phyloP scores from a whole-genome alignment of 2,329 filamentous ascomycete species.

The Ramularia collo-cygni region DNA sequence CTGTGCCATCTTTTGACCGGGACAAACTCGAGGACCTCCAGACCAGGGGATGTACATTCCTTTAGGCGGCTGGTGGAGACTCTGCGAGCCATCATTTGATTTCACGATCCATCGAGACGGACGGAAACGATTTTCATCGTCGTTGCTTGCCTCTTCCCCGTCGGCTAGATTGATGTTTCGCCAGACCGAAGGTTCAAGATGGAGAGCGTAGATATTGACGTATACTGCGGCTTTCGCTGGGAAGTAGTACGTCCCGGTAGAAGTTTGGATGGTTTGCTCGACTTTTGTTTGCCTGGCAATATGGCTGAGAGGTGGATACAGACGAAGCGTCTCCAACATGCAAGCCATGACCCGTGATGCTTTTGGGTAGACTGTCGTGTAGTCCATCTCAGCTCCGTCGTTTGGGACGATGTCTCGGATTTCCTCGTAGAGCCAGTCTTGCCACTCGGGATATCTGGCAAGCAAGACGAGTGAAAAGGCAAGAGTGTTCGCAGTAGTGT shows the following conservation, averaged over 20 bases:
- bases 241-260: constrained; percentile 26
- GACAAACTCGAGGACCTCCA: constrained; percentile 44
- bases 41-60: constrained; percentile 45
- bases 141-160: constrained; percentile 2
- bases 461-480: constrained; percentile 44
- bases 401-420: constrained; percentile 33
- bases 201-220: constrained; percentile 31
- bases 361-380: constrained; percentile 39
- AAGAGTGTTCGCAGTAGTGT: constrained; percentile 46
- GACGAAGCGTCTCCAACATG: constrained; percentile 45
- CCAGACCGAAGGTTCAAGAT: constrained; percentile 20
- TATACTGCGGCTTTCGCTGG: constrained; percentile 31
- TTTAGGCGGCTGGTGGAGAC: constrained; percentile 31
- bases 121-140: constrained; percentile 32
- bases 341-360: constrained; percentile 41
- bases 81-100: constrained; percentile 3
- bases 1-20: constrained; percentile 50
- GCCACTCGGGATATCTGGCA: constrained; percentile 41
- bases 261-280: constrained; percentile 28
- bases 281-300: constrained; percentile 29
- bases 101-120: constrained; percentile 36
- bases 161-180: constrained; percentile 18
- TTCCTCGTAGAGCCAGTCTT: constrained; percentile 48
- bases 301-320: constrained; percentile 36
- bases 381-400: constrained; percentile 30